These are phyloP conservation scores for Diaporthe citrichinensis DNA, from an alignment of 2,329 filamentous ascomycete species.

Conservation along the genomic window DNA sequence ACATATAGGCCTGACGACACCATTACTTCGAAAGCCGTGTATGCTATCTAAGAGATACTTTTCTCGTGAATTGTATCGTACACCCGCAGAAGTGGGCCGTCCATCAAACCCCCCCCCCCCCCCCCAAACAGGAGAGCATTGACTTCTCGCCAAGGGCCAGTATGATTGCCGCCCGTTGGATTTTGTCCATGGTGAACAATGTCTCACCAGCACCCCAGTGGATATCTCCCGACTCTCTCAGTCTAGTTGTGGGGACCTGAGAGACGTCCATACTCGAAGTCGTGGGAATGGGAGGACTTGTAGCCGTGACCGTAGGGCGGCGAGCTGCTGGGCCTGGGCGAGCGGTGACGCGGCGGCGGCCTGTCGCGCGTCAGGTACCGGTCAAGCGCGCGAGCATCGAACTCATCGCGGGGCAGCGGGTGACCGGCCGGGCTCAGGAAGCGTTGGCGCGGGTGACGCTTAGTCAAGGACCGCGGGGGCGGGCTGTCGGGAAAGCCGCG, in stretches of 20 bases:
- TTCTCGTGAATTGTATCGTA: background rate
- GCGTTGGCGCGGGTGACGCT: background rate
- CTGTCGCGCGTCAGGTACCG: background rate
- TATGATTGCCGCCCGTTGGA: background rate
- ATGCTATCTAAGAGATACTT: background rate
- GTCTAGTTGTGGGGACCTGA: background rate
- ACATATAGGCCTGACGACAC: background rate
- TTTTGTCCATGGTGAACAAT: background rate
- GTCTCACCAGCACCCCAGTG: background rate
- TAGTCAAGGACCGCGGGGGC: background rate
- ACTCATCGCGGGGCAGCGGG: background rate
- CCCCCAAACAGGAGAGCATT: too few relatives aligned
- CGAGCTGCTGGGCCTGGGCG: background rate
- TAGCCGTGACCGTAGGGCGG: background rate
- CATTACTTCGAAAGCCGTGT: background rate
- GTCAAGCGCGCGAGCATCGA: background rate
- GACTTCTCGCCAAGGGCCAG: background rate
- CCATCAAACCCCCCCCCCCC: background rate
- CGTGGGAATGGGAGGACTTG: background rate
- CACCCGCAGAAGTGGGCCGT: background rate
- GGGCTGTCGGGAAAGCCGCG: background rate
- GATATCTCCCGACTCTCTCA: background rate
- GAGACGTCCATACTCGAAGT: background rate
- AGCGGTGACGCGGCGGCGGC: background rate
- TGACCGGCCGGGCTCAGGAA: background rate